phyloP scores from a whole-genome alignment of 345 rosid species.

The Arabis alpina region DNA sequence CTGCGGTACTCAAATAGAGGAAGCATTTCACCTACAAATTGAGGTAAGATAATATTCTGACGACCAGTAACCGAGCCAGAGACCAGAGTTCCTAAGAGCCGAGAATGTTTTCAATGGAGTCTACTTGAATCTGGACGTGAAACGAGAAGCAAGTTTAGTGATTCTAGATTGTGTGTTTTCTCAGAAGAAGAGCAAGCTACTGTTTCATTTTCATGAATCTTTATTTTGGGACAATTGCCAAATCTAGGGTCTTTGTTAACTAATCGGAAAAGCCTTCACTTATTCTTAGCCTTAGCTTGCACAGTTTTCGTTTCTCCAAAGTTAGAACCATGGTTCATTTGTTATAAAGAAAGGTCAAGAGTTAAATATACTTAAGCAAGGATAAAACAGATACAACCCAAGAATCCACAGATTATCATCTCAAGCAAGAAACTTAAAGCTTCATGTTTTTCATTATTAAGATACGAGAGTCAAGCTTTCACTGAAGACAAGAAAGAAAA shows the following conservation, averaged over 20 bases:
- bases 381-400: not conserved
- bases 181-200: not conserved
- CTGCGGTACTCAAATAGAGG: slow-evolving; percentile 3
- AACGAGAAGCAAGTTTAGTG: not conserved
- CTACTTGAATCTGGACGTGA: not conserved
- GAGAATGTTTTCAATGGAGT: not conserved
- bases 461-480: not conserved
- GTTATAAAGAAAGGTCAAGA: not conserved
- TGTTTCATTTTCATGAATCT: not conserved
- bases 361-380: not conserved
- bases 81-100: not conserved
- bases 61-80: slow-evolving; percentile 13
- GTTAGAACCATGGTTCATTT: not conserved
- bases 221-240: not conserved
- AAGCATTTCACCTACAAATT: slow-evolving; percentile 1
- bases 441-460: slow-evolving; percentile 23
- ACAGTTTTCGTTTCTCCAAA: not conserved
- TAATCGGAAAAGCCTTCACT: not conserved
- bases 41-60: slow-evolving; percentile 18
- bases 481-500: slow-evolving; percentile 8
- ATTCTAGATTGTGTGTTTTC: not conserved
- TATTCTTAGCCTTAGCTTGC: not conserved
- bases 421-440: not conserved
- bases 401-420: not conserved
- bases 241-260: not conserved